These are phyloP conservation scores for Cystobasidiaceae sp. DNA, from an alignment of 1,284 basidiomycete species.

Conservation along the genomic window DNA sequence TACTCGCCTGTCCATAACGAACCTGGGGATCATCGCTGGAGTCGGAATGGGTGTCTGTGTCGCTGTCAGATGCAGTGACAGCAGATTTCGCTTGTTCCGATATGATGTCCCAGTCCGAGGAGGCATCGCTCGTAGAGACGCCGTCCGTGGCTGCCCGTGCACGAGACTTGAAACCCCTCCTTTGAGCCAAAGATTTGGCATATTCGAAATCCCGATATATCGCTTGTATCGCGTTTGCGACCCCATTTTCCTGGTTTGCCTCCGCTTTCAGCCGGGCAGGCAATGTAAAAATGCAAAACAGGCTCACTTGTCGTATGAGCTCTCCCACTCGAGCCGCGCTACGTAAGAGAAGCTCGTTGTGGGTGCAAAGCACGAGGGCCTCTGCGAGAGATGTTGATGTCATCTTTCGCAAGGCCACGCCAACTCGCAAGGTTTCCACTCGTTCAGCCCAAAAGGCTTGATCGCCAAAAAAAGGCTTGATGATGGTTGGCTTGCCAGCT, in stretches of 20 bases:
- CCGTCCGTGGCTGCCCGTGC: neutral
- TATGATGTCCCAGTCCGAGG: conserved; percentile 23
- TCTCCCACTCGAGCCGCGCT: conserved; percentile 77
- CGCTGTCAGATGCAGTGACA: neutral
- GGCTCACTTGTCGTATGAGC: conserved; percentile 61
- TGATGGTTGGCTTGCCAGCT: conserved; percentile 89
- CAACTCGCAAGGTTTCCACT: conserved; percentile 86
- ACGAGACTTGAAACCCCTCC: no score
- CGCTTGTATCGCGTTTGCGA: conserved; percentile 77
- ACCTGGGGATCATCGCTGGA: neutral
- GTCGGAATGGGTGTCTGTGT: neutral
- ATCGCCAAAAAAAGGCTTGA: conserved; percentile 94
- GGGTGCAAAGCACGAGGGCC: conserved; percentile 74
- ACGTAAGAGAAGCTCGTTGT: conserved; percentile 77
- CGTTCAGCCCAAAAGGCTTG: conserved; percentile 95
- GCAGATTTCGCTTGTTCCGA: no score
- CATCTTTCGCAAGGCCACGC: conserved; percentile 59
- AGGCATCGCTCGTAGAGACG: conserved; percentile 1
- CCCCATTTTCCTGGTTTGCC: conserved; percentile 78
- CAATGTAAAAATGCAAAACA: neutral
- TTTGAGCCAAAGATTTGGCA: conserved; percentile 28
- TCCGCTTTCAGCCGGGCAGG: neutral
- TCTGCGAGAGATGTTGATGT: conserved; percentile 69
- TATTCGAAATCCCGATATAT: conserved; percentile 75
- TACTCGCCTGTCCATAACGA: neutral